Conservation (phyloP, 345 rosid species). For the Citrus mangshanensis region DNA sequence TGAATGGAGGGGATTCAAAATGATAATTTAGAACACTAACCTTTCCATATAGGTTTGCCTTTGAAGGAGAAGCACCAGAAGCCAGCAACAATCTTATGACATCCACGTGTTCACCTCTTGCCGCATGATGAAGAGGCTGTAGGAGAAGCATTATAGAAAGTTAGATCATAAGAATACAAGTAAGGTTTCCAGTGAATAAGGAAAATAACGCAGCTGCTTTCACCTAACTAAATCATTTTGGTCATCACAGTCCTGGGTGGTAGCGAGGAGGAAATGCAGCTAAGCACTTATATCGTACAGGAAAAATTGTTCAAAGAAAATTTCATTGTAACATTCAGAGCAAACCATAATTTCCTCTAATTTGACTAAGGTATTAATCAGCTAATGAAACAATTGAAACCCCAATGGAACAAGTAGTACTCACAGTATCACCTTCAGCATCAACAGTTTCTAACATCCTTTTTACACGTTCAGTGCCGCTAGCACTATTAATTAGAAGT, state of each 20-base stretch:
- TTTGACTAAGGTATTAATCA: neutral
- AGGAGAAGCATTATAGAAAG: constrained; percentile 4
- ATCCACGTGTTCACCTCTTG: constrained; percentile 81
- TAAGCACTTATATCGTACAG: neutral
- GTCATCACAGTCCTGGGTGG: neutral
- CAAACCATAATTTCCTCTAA: neutral
- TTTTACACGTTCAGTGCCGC: constrained; percentile 37
- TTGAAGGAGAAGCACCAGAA: constrained; percentile 63
- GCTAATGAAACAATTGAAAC: neutral
- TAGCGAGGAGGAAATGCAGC: neutral
- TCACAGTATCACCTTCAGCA: constrained; percentile 82
- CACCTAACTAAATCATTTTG: neutral
- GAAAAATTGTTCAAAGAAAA: neutral
- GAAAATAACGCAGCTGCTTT: neutral
- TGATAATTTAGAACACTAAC: constrained; percentile 31
- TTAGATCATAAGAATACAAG: neutral
- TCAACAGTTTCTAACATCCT: constrained; percentile 77
- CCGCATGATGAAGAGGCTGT: constrained; percentile 97
- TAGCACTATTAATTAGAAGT: constrained; percentile 58
- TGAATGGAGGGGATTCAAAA: neutral
- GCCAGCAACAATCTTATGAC: constrained; percentile 62
- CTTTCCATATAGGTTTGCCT: constrained; percentile 62
- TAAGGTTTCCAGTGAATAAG: neutral
- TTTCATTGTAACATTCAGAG: neutral
- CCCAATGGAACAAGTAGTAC: constrained; percentile 24